A percentile compares a stretch with the other conserved stretches of the same genome.
These are phyloP conservation scores for Aureobasidium vineae DNA, from an alignment of 2,329 filamentous ascomycete species.

Conservation along the genomic window DNA sequence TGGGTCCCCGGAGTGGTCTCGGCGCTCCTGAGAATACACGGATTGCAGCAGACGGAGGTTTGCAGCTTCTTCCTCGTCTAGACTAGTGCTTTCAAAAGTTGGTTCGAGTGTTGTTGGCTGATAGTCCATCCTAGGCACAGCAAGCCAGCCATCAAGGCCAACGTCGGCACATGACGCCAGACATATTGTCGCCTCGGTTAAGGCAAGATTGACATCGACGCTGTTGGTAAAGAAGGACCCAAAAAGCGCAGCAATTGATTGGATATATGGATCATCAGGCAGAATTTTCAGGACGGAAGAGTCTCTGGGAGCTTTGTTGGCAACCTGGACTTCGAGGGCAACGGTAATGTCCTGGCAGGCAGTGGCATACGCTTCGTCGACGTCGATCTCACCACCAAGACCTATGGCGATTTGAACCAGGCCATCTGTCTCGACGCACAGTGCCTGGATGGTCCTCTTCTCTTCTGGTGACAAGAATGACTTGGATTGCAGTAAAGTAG, in stretches of 20 bases:
- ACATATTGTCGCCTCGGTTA: slow-evolving; percentile 80
- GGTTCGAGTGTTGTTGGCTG: slow-evolving; percentile 31
- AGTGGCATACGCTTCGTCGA: slow-evolving; percentile 69
- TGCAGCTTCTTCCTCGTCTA: slow-evolving; percentile 40
- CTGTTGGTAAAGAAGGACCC: slow-evolving; percentile 84
- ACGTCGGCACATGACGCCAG: slow-evolving; percentile 83
- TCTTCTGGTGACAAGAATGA: slow-evolving; percentile 46
- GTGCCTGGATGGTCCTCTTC: slow-evolving; percentile 67
- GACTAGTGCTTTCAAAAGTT: slow-evolving; percentile 39
- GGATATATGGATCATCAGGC: slow-evolving; percentile 59
- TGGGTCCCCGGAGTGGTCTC: slow-evolving; percentile 41
- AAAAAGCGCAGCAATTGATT: slow-evolving; percentile 58
- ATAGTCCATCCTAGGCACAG: slow-evolving; percentile 53
- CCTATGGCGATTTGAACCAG: slow-evolving; percentile 66
- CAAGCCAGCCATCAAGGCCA: slow-evolving; percentile 84
- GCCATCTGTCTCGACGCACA: slow-evolving; percentile 71
- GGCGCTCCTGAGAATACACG: slow-evolving; percentile 39
- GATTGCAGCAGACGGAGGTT: slow-evolving; percentile 32
- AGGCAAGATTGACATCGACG: slow-evolving; percentile 82
- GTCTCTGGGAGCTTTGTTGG: not conserved
- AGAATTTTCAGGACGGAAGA: slow-evolving; percentile 28
- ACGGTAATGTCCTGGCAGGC: slow-evolving; percentile 58
- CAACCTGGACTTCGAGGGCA: slow-evolving; percentile 36
- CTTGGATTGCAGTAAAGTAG: slow-evolving; percentile 62
- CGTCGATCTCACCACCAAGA: slow-evolving; percentile 66